Base-by-base conservation (phyloP, 768 basidiomycete genomes). In the Strobilomyces echinocephalus region DNA sequence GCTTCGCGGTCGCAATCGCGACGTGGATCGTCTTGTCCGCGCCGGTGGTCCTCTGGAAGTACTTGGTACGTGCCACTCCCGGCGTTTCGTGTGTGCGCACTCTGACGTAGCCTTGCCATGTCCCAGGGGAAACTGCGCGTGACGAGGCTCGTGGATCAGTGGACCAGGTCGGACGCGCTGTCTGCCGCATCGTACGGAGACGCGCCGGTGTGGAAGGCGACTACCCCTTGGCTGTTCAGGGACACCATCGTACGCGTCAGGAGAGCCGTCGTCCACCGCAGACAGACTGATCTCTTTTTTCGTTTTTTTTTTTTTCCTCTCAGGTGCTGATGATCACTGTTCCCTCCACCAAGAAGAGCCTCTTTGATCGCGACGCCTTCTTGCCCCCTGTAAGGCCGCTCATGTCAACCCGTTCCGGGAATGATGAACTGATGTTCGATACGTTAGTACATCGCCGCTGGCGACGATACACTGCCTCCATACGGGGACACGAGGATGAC, bases 11-110 rank as follows among this genome's bases (percentile, higher is more conserved):
- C 24, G 72, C 68, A 21, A n/a, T 80, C 43, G 77, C 63, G 15
- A 60, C 71, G 18, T 55, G 73, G 49, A 24, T 75, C 24, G 38
- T 79, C 46, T 70, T 80, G 61, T 62, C 69, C 42, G 38, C 65
- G 4, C 81, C 80, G 7, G 61, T 79, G 39, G 42, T 72, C 38
- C 40, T 75, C 21, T 82, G 79, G 79, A 82, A 83, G 57, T 70
- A 61, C 33, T 55, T 70, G 50, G 72, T 75, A 39, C 38, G 75
- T 73, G n/a, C 30, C 35, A 7, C 15, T 4, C n/a, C 10, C 6
- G n/a, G n/a, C n/a, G 14, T 1, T 45, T n/a, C 1, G 46, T 18
- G 21, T 6, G 3, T 2, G 1, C 14, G n/a, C 7, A 24, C 45
- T 18, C 16, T 49, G 3, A 46, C 54, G 10, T 18, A 4, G 24